phyloP scores from a whole-genome alignment of 2,329 filamentous ascomycete genomes.

The Huntiella bhutanensis region DNA sequence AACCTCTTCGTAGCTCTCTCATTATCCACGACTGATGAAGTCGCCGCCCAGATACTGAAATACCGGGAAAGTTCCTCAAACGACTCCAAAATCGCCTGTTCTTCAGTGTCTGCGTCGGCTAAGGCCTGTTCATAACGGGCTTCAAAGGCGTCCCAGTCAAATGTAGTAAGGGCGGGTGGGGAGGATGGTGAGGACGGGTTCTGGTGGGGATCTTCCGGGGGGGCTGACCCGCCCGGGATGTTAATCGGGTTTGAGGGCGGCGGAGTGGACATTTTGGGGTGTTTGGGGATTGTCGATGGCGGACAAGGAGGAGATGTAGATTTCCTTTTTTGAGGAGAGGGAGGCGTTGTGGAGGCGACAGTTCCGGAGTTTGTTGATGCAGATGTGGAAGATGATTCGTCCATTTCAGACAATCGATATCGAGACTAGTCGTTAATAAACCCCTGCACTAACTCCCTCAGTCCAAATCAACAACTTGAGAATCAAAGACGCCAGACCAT shows the following conservation, averaged over 20 bases:
- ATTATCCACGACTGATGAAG: conserved; percentile 53
- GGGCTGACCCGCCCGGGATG: not conserved
- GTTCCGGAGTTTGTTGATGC: no score
- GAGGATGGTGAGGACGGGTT: conserved; percentile 24
- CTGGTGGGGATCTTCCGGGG: not conserved
- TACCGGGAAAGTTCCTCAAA: conserved; percentile 50
- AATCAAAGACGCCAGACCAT: no score
- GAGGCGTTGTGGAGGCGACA: no score
- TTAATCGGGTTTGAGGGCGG: not conserved
- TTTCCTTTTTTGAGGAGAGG: no score
- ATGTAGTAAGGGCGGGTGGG: conserved; percentile 22
- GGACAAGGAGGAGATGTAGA: no score
- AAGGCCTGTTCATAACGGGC: conserved; percentile 48
- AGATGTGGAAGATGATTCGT: no score
- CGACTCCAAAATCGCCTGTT: conserved; percentile 46
- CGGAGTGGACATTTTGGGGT: no score
- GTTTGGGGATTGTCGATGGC: no score
- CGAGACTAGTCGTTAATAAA: no score
- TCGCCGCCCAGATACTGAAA: conserved; percentile 61
- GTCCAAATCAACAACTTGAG: no score
- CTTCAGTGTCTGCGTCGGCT: conserved; percentile 39
- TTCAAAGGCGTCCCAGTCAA: conserved; percentile 66
- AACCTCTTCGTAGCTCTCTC: conserved; percentile 61
- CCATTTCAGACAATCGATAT: no score
- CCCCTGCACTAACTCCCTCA: no score